Evolutionary conservation across 2,329 filamentous ascomycete species (phyloP), one percentile per base, ranked within the genome.

Genomic region (Penicillium hordei): DNA sequence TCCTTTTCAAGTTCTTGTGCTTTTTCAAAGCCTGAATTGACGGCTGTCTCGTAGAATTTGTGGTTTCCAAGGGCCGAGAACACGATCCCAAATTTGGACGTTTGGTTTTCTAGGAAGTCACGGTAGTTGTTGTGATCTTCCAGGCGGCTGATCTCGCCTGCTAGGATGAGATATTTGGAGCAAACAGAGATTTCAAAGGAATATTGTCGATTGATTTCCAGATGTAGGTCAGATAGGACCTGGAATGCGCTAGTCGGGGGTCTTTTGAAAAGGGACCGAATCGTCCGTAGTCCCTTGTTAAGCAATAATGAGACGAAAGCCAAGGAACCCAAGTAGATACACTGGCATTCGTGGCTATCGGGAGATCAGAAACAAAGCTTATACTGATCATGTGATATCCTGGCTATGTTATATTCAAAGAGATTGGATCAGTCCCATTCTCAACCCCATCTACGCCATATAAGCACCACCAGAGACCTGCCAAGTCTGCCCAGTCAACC

Each of bases 51-150:
- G 42, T 72, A 71, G 44, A 72, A 70, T 23, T 72, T 67, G 57
- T 73, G 65, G 25, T 71, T 72, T 1, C 68, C 70, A 1, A 69
- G 63, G 1, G 66, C 34, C 0, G 71, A 65, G 40, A 71, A 67
- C 6, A 70, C 65, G 0, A 52, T 21, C 5, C 62, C 44, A 7
- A 70, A 71, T 3, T 48, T 55, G 4, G 52, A 42, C 2, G 61
- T 65, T 29, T 69, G 63, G 13, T 54, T 63, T 51, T 61, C 54
- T n/a, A 71, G 19, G 50, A 72, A 71, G 33, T 33, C 9, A 42
- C 60, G 67, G 42, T 69, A 71, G 4, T 63, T 34, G 9, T 66
- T 55, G 50, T 70, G 68, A 52, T 71, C 67, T 8, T 31, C 36
- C 42, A 72, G 49, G 9, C 65, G 61, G 1, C 68, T 65, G 29